Conservation (phyloP, 2,329 filamentous ascomycete species). For the Dothiorella sarmentorum region DNA sequence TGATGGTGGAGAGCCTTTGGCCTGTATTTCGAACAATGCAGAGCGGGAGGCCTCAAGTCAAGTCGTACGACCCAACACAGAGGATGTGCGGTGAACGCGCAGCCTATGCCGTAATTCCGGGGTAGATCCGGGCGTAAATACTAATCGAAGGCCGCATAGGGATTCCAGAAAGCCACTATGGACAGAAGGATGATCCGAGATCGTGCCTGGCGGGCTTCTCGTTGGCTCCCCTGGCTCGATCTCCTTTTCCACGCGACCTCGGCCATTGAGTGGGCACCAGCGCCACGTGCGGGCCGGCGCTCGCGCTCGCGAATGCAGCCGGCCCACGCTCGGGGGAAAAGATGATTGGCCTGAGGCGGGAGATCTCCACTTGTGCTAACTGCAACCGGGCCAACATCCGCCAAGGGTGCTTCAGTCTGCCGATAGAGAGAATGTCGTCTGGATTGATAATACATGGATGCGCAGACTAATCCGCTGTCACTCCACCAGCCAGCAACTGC, state of each 20-base stretch:
- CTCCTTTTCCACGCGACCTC: conserved; percentile 13
- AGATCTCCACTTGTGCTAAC: conserved; percentile 2
- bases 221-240: neutral
- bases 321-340: conserved; percentile 4
- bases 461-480: conserved; percentile 10
- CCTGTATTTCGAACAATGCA: neutral
- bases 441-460: conserved; percentile 3
- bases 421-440: neutral
- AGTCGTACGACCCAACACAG: conserved; percentile 1
- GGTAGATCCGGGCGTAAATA: neutral
- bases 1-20: neutral
- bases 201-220: neutral
- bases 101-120: neutral
- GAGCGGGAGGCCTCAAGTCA: neutral
- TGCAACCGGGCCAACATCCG: neutral
- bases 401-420: conserved; percentile 2
- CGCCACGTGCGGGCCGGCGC: conserved; percentile 14
- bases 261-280: conserved; percentile 2
- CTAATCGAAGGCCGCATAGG: neutral
- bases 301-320: neutral
- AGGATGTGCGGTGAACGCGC: conserved; percentile 6
- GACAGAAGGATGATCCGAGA: neutral
- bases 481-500: neutral
- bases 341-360: neutral
- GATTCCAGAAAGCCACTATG: neutral